These are phyloP conservation scores for Bombardia bombarda DNA, from an alignment of 495 filamentous ascomycete species.

Conservation along the genomic window DNA sequence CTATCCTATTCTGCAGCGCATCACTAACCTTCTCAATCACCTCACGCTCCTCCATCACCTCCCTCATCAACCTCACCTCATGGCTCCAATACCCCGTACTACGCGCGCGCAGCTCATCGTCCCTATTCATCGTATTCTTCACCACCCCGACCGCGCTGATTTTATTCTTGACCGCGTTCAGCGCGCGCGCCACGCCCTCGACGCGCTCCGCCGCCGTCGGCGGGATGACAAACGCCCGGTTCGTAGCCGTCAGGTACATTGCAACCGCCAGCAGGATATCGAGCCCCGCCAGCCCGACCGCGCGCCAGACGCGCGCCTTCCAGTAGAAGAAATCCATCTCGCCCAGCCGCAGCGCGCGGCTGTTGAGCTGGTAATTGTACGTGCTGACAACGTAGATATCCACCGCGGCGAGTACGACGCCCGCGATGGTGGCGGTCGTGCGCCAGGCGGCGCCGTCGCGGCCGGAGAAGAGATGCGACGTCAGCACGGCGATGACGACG, in stretches of 20 bases:
- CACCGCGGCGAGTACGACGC: slow-evolving; percentile 45
- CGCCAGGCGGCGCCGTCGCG: slow-evolving; percentile 59
- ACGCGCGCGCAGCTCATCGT: slow-evolving; percentile 42
- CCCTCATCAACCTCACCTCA: slow-evolving; percentile 45
- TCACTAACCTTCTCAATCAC: slow-evolving; percentile 50
- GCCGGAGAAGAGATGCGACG: slow-evolving; percentile 45
- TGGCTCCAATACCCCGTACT: slow-evolving; percentile 43
- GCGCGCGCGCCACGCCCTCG: slow-evolving; percentile 29
- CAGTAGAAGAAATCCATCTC: slow-evolving; percentile 65
- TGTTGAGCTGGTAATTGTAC: slow-evolving; percentile 56
- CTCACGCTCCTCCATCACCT: slow-evolving; percentile 53
- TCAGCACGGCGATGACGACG: slow-evolving; percentile 57
- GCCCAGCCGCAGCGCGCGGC: slow-evolving; percentile 43
- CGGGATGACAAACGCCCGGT: slow-evolving; percentile 48
- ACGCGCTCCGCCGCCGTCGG: slow-evolving; percentile 39
- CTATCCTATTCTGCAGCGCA: slow-evolving; percentile 42
- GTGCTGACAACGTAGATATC: slow-evolving; percentile 54
- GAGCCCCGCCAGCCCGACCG: slow-evolving; percentile 47
- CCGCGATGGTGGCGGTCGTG: slow-evolving; percentile 54
- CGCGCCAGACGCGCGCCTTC: slow-evolving; percentile 52
- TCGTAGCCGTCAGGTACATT: slow-evolving; percentile 69
- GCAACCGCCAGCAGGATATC: slow-evolving; percentile 53
- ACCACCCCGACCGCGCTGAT: slow-evolving; percentile 46
- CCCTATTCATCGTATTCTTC: slow-evolving; percentile 45
- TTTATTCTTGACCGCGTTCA: slow-evolving; percentile 33